Evolutionary conservation across 1,284 basidiomycete genomes (phyloP).

Genomic region (Cerrena zonata): DNA sequence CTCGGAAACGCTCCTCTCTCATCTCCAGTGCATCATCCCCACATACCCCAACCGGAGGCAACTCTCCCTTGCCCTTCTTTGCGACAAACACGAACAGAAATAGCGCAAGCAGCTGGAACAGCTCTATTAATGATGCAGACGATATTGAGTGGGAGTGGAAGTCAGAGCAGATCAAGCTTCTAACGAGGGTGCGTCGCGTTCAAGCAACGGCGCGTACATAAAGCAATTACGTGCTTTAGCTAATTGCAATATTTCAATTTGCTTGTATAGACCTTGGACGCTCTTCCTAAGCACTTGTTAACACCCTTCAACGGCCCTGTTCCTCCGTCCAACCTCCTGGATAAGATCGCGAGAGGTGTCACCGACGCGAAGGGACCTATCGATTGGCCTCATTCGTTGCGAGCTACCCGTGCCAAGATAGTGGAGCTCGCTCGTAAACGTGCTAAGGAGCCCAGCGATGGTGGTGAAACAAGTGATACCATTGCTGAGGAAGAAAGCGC

Average conservation of each 20-base stretch:
- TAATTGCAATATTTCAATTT: conserved; percentile 10
- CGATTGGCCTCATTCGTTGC: conserved; percentile 76
- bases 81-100: conserved; percentile 52
- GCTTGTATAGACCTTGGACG: conserved; percentile 78
- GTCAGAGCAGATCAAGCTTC: conserved; percentile 59
- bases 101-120: conserved; percentile 77
- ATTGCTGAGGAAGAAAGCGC: conserved; percentile 32
- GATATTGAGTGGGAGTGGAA: conserved; percentile 69
- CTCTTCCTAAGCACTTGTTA: conserved; percentile 71
- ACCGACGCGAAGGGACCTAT: conserved; percentile 60
- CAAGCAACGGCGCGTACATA: conserved; percentile 5
- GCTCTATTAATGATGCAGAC: conserved; percentile 57
- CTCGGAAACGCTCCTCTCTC: conserved; percentile 27
- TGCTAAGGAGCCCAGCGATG: conserved; percentile 46
- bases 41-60: conserved; percentile 34
- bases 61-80: conserved; percentile 33
- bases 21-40: conserved; percentile 28
- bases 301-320: conserved; percentile 76
- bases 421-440: conserved; percentile 63
- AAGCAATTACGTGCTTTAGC: conserved; percentile 10
- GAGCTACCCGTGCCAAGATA: conserved; percentile 72
- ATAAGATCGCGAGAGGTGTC: conserved; percentile 74
- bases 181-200: conserved; percentile 51
- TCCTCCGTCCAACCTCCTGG: conserved; percentile 75
- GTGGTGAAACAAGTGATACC: conserved; percentile 32